Evolutionary conservation across 2,329 filamentous ascomycete species (phyloP), one percentile per base, ranked within the genome.

Genomic region (Fusarium robinianum): DNA sequence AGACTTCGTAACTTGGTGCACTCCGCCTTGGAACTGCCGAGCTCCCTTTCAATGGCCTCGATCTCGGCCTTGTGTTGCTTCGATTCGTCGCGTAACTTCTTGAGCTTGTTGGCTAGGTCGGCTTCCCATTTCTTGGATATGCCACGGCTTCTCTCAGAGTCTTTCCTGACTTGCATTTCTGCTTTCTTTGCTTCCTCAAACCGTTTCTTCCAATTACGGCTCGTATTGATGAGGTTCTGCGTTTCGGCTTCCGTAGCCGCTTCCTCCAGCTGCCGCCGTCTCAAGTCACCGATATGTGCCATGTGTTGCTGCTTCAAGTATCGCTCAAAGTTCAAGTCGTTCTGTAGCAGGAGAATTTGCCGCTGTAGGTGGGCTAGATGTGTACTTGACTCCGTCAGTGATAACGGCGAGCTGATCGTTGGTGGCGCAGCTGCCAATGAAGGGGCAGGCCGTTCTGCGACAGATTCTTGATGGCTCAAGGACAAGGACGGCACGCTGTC

Each of bases 301-400:
- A 91, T 80, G 64, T 92, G 88, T 60, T 94, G 88, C 53, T 90
- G 82, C 63, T 91, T 92, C 59, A 92, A 77, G 66, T 90, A 92
- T 17, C 87, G 78, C 65, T 94, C 89, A 60, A 92, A 94, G 53
- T 87, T 88, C 29, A 94, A 73, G 57, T 94, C 88, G 50, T 91
- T 94, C 30, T 85, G 83, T 8, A 94, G 68, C 3, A 91, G 71
- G 39, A 90, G 78, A n/a, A 90, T 79, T 57, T 90, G 85, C 27
- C 85, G 79, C 54, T 89, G 83, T 4, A 94, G 70, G 53, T 82
- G 80, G 2, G 77, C 70, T 18, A 77, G 60, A 44, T 76, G 70
- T 11, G 69, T 63, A 47, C 67, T 59, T 34, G 59, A 39, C 38
- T 72, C 65, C 33, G 63, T 62, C 8, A 63, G 57, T 3, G 67